These are phyloP conservation scores for Ustilaginoidea virens DNA, from an alignment of 2,329 filamentous ascomycete genomes.

Conservation along the genomic window DNA sequence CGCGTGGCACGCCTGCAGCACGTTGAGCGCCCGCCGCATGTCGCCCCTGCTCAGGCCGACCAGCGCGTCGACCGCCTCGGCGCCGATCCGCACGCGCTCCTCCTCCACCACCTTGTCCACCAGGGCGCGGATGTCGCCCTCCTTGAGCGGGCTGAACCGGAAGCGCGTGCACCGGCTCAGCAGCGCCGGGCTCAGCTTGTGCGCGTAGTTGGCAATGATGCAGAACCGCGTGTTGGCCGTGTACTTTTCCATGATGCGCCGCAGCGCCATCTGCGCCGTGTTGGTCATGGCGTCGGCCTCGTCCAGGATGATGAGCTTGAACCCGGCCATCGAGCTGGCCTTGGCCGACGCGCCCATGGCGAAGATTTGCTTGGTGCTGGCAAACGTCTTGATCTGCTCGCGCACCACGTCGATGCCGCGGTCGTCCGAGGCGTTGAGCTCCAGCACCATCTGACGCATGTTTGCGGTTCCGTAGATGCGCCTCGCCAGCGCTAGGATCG, in stretches of 20 bases:
- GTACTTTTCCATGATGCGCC: slow-evolving; percentile 98
- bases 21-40: slow-evolving; percentile 89
- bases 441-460: slow-evolving; percentile 95
- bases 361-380: slow-evolving; percentile 96
- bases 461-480: slow-evolving; percentile 86
- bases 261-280: slow-evolving; percentile 91
- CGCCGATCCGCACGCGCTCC: slow-evolving; percentile 70
- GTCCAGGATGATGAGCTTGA: slow-evolving; percentile 93
- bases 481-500: slow-evolving; percentile 80
- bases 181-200: slow-evolving; percentile 88
- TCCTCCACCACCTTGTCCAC: slow-evolving; percentile 84
- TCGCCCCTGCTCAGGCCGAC: slow-evolving; percentile 85
- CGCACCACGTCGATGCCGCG: slow-evolving; percentile 94
- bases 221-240: slow-evolving; percentile 96
- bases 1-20: slow-evolving; percentile 90
- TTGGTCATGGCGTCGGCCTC: slow-evolving; percentile 99
- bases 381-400: slow-evolving; percentile 99
- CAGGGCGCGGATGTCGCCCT: slow-evolving; percentile 66
- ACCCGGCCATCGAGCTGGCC: slow-evolving; percentile 46
- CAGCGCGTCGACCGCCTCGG: slow-evolving; percentile 67
- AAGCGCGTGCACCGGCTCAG: slow-evolving; percentile 90
- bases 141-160: slow-evolving; percentile 84
- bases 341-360: slow-evolving; percentile 36
- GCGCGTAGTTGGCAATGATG: slow-evolving; percentile 97
- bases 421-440: slow-evolving; percentile 94